Base-by-base conservation (phyloP, 2,329 filamentous ascomycete species). In the Dothideomycetes sp. region DNA sequence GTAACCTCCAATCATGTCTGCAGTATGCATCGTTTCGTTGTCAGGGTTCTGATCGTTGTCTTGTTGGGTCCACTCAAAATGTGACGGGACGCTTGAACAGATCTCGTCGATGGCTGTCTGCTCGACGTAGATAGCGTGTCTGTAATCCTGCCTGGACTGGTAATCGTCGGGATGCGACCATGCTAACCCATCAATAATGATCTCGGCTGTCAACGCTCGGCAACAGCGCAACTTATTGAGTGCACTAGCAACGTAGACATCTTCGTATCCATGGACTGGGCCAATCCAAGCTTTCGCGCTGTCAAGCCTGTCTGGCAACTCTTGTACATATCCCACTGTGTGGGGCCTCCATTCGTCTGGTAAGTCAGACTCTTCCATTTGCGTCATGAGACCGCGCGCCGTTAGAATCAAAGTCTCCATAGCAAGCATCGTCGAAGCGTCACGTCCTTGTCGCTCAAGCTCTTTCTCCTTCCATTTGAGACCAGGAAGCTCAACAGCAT, bases 171-270 rank as follows among this genome's bases (percentile, higher is more conserved):
- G 36, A 10, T 31, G 19, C 4, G 39, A 27, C 41, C 41, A 43
- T 19, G 34, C 33, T 1, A 41, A 19, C 15, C 34, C 39, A 8
- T 32, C 14, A 3, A 41, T 10, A 4, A 41, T 41, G 29, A 41
- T 17, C 11, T 19, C 19, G 5, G 39, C 34, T 5, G 19, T 19
- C 5, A 41, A 34, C 33, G 36, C 31, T 9, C 33, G 33, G 16
- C 41, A 43, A 5, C 31, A 32, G 10, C 37, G 41, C 11, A 38
- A 12, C n/a, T 43, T 43, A 19, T 43, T 43, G 14, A 39, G 16
- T 9, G 38, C 36, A 18, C 36, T 32, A 12, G 19, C 41, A 15
- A 35, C 36, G 19, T 43, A 24, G 2, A 31, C 29, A 17, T 38
- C 36, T 7, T 2, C n/a, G 15, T 36, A 43, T 3, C 19, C 36